Evolutionary conservation across 805 yeast species (phyloP).

Genomic region (Yarrowia sp.): DNA sequence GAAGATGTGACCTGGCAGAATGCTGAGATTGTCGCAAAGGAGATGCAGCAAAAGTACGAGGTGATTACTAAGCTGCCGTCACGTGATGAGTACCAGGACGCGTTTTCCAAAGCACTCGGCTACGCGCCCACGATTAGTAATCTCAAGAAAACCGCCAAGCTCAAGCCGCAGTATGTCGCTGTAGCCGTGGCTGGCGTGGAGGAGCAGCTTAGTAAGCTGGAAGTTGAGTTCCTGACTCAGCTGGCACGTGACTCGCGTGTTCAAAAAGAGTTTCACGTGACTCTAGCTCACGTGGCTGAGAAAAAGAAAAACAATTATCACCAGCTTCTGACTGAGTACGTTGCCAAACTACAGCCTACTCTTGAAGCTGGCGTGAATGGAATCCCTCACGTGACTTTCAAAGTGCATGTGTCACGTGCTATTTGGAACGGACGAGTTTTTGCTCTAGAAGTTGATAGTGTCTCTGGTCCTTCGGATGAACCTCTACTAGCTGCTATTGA

Average conservation of each 20-base stretch:
- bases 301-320: conserved; percentile 17
- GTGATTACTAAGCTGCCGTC: conserved; percentile 44
- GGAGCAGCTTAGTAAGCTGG: not conserved
- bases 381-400: not conserved
- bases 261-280: conserved; percentile 38
- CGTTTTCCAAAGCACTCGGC: conserved; percentile 52
- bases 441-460: not conserved
- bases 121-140: conserved; percentile 55
- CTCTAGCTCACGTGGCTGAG: conserved; percentile 36
- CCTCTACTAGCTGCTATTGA: not conserved
- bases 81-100: conserved; percentile 44
- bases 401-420: not conserved
- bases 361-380: not conserved
- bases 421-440: conserved; percentile 13
- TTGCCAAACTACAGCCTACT: not conserved
- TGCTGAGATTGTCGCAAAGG: conserved; percentile 45
- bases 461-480: not conserved
- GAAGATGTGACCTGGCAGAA: conserved; percentile 52
- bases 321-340: not conserved
- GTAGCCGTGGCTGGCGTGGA: conserved; percentile 37
- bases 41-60: conserved; percentile 46
- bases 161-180: conserved; percentile 44
- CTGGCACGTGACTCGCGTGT: conserved; percentile 22
- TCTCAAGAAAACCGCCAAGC: conserved; percentile 32
- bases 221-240: not conserved